A percentile compares a stretch with the other conserved stretches of the same genome.
These are phyloP conservation scores for Xylariaceae sp. DNA, from an alignment of 2,329 filamentous ascomycete genomes.

Conservation along the genomic window DNA sequence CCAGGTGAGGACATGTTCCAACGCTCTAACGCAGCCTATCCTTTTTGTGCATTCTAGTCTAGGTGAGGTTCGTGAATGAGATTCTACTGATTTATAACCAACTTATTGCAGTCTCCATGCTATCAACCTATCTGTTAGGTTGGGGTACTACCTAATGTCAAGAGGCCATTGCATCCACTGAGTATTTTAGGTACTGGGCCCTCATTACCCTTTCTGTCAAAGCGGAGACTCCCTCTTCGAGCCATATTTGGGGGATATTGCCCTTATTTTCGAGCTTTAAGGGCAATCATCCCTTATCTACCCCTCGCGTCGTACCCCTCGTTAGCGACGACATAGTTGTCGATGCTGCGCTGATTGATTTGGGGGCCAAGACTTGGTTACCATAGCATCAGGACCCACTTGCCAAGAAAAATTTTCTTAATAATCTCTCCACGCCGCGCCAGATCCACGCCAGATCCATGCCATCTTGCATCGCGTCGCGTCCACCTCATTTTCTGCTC, in stretches of 20 bases:
- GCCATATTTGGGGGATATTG: background rate
- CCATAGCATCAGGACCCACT: background rate
- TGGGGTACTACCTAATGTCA: background rate
- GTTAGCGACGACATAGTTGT: slow-evolving; percentile 7
- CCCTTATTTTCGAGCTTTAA: background rate
- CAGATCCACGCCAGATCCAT: too few relatives aligned
- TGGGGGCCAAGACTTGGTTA: slow-evolving; percentile 3
- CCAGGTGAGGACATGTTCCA: background rate
- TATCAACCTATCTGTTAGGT: background rate
- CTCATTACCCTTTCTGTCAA: background rate
- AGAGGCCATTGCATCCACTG: background rate
- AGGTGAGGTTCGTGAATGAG: background rate
- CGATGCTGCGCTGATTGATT: slow-evolving; percentile 4
- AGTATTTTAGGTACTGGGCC: background rate
- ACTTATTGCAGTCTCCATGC: background rate
- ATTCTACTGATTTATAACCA: background rate
- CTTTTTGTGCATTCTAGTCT: background rate
- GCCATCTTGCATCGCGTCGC: slow-evolving; percentile 1
- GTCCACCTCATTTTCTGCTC: slow-evolving; percentile 6
- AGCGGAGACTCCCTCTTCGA: background rate
- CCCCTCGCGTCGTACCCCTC: background rate
- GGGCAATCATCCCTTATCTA: background rate
- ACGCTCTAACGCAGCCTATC: background rate
- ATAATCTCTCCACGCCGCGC: slow-evolving; percentile 5
- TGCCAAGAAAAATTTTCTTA: background rate